phyloP scores from a whole-genome alignment of 169 alveolate genomes.

The Plasmodium coatneyi region DNA sequence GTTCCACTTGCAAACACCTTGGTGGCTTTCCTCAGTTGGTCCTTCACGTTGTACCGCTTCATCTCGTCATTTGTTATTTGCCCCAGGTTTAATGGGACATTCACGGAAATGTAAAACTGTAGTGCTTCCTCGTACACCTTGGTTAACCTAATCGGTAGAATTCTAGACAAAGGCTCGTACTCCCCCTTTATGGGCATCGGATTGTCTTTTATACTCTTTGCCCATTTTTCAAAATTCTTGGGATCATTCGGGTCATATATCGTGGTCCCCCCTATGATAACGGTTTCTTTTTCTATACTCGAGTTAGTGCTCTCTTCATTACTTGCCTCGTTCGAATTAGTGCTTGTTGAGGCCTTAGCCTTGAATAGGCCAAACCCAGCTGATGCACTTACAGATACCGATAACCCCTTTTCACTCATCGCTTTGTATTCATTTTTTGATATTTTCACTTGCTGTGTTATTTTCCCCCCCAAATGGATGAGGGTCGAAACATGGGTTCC shows the following conservation, averaged over 20 bases:
- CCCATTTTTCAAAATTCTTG: constrained; percentile 79
- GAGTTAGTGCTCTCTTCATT: constrained; percentile 31
- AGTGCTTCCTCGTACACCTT: constrained; percentile 57
- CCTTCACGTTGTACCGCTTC: constrained; percentile 30
- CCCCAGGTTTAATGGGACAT: constrained; percentile 55
- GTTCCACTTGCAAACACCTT: constrained; percentile 40
- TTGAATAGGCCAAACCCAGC: constrained; percentile 54
- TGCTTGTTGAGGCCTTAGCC: constrained; percentile 49
- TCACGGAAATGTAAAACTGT: constrained; percentile 25
- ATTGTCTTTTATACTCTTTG: constrained; percentile 77
- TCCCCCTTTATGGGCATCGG: constrained; percentile 87
- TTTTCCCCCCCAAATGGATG: constrained; percentile 88
- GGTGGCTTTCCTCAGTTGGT: constrained; percentile 34
- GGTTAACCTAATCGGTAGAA: constrained; percentile 62
- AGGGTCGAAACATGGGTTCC: constrained; percentile 89
- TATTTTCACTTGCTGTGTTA: constrained; percentile 86
- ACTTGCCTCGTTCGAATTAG: constrained; percentile 40
- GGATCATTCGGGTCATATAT: constrained; percentile 82
- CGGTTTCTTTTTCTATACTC: constrained; percentile 78
- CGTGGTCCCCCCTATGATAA: constrained; percentile 85
- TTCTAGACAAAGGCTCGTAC: constrained; percentile 77
- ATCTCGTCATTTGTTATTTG: constrained; percentile 47
- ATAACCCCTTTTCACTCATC: constrained; percentile 80
- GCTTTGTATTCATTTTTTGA: constrained; percentile 81
- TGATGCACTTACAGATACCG: constrained; percentile 67